Percentiles rank a stretch among this genome's conserved stretches.
Evolutionary conservation across 768 basidiomycete genomes (phyloP).

Genomic region (Mycena metata): DNA sequence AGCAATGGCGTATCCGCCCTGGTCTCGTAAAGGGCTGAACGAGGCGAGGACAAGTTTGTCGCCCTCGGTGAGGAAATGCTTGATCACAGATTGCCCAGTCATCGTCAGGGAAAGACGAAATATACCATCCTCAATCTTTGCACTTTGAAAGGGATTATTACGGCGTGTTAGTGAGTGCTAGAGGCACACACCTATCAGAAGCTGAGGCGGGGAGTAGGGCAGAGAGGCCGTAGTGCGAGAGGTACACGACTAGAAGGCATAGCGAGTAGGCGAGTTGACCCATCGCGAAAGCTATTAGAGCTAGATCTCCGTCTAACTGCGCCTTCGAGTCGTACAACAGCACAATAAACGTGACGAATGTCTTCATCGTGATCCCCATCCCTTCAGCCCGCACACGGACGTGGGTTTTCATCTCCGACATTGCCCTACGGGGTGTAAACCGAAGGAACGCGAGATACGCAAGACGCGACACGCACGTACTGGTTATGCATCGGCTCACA

Average conservation of each 20-base stretch:
- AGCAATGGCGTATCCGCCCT: conserved; percentile 96
- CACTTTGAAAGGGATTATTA: conserved; percentile 12
- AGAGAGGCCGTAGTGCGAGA: conserved; percentile 53
- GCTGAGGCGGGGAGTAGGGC: conserved; percentile 49
- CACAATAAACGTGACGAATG: conserved; percentile 76
- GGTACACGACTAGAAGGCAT: conserved; percentile 70
- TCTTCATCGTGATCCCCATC: conserved; percentile 80
- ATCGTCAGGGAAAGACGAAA: conserved; percentile 82
- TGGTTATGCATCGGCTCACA: conserved; percentile 87
- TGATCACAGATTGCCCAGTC: conserved; percentile 90
- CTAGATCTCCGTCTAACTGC: conserved; percentile 55
- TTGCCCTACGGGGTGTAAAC: conserved; percentile 64
- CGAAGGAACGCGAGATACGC: background rate
- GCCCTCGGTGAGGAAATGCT: conserved; percentile 96
- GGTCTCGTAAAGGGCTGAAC: conserved; percentile 86
- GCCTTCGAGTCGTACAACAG: conserved; percentile 64
- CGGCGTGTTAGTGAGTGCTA: background rate
- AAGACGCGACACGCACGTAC: conserved; percentile 53
- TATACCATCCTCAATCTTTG: conserved; percentile 56
- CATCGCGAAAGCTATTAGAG: conserved; percentile 86
- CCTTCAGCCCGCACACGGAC: conserved; percentile 91
- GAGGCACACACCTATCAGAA: conserved; percentile 38
- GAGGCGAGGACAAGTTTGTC: conserved; percentile 92
- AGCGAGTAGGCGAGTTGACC: conserved; percentile 86
- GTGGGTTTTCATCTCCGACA: conserved; percentile 74